Conservation (phyloP, 352 stramenopile genomes). For the Phytophthora brassicae region DNA sequence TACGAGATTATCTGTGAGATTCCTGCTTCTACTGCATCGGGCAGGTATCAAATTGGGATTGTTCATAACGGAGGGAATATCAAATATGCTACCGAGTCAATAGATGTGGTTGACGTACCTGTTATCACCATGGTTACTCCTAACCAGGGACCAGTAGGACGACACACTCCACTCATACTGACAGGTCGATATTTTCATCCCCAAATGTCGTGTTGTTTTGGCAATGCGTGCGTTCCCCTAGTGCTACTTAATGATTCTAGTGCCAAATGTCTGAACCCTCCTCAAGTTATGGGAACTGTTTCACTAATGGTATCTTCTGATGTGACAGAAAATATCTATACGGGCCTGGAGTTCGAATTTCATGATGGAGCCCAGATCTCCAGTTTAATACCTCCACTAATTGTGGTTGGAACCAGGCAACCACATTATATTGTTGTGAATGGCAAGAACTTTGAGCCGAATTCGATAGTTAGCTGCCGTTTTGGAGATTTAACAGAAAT, state of each 20-base stretch:
- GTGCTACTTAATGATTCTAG: constrained; percentile 18
- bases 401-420: constrained; percentile 29
- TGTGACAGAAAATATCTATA: constrained; percentile 9
- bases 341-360: constrained; percentile 30
- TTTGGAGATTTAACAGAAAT: constrained; percentile 28
- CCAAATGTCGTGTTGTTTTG: constrained; percentile 54
- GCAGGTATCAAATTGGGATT: constrained; percentile 31
- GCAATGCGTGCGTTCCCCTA: constrained; percentile 28
- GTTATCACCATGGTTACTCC: constrained; percentile 26
- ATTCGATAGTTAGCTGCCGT: constrained; percentile 9
- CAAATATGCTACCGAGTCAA: constrained; percentile 2
- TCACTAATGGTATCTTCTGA: constrained; percentile 20
- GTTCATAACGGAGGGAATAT: constrained; percentile 29
- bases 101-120: constrained; percentile 33
- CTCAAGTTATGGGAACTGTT: constrained; percentile 11
- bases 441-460: constrained; percentile 28
- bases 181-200: constrained; percentile 23
- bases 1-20: constrained; percentile 31
- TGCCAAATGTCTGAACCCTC: constrained; percentile 25
- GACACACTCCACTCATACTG: constrained; percentile 34
- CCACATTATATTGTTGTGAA: constrained; percentile 23
- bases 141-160: constrained; percentile 13
- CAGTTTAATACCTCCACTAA: constrained; percentile 25
- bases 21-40: neutral
- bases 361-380: constrained; percentile 11